phyloP scores from a whole-genome alignment of 2,329 filamentous ascomycete genomes.

The Aspergillus phoenicis region DNA sequence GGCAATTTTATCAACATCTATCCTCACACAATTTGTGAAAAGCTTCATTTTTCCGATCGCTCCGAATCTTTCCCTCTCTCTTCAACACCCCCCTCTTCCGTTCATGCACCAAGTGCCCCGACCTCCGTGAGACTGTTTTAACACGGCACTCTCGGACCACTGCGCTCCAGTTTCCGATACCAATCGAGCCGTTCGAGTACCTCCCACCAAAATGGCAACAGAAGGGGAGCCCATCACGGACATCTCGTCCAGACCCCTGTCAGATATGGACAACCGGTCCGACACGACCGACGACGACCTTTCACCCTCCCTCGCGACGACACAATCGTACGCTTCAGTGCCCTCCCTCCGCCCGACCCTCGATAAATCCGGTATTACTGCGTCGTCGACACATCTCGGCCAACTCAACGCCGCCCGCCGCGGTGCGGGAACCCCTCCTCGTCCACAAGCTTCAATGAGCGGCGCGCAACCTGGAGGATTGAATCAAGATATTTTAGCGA shows the following conservation, averaged over 20 bases:
- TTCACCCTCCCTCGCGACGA: constrained; percentile 38
- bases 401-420: constrained; percentile 70
- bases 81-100: not conserved
- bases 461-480: constrained; percentile 52
- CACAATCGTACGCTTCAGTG: constrained; percentile 25
- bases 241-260: constrained; percentile 21
- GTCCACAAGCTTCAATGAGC: constrained; percentile 37
- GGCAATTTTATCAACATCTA: not conserved
- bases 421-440: constrained; percentile 31
- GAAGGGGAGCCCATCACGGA: constrained; percentile 27
- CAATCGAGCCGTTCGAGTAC: constrained; percentile 1
- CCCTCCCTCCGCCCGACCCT: constrained; percentile 31
- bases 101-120: constrained; percentile 7
- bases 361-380: constrained; percentile 60
- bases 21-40: not conserved
- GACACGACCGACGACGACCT: constrained; percentile 26
- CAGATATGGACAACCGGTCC: constrained; percentile 22
- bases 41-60: constrained; percentile 9
- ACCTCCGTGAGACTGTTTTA: constrained; percentile 8
- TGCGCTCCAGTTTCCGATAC: not conserved
- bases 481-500: constrained; percentile 66
- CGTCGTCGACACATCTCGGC: constrained; percentile 82
- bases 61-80: constrained; percentile 1
- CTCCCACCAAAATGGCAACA: constrained; percentile 22
- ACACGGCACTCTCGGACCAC: constrained; percentile 16